Conservation (phyloP, 139 green algal genomes). For the Coelastrella sp. region DNA sequence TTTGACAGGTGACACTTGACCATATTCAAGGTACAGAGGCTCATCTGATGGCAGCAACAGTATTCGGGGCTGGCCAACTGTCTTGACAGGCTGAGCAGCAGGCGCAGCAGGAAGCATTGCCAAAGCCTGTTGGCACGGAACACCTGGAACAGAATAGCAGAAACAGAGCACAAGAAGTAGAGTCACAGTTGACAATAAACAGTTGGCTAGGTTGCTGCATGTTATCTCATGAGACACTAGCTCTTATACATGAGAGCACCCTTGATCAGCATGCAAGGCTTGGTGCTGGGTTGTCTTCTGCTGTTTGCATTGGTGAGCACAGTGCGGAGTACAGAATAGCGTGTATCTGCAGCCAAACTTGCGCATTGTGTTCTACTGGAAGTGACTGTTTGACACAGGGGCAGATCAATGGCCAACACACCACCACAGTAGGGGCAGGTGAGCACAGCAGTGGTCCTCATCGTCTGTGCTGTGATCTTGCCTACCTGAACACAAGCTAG, state of each 20-base stretch:
- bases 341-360: too few species aligned
- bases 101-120: neutral
- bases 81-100: neutral
- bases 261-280: too few species aligned
- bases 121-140: neutral
- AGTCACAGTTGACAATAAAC: neutral
- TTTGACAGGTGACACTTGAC: neutral
- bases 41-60: neutral
- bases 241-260: too few species aligned
- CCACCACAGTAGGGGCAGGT: neutral
- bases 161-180: too few species aligned
- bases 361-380: too few species aligned
- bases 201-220: neutral
- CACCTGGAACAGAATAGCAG: neutral
- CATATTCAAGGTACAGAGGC: neutral
- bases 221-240: neutral
- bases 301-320: too few species aligned
- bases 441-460: too few species aligned
- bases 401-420: neutral
- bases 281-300: too few species aligned
- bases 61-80: neutral
- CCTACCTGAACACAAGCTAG: neutral
- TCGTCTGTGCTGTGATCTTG: too few species aligned
- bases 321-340: too few species aligned
- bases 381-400: neutral